Evolutionary conservation across 1,139 yeast genomes (phyloP), one percentile per base, ranked within the genome.

Genomic region (Yamadazyma songkhlaensis): DNA sequence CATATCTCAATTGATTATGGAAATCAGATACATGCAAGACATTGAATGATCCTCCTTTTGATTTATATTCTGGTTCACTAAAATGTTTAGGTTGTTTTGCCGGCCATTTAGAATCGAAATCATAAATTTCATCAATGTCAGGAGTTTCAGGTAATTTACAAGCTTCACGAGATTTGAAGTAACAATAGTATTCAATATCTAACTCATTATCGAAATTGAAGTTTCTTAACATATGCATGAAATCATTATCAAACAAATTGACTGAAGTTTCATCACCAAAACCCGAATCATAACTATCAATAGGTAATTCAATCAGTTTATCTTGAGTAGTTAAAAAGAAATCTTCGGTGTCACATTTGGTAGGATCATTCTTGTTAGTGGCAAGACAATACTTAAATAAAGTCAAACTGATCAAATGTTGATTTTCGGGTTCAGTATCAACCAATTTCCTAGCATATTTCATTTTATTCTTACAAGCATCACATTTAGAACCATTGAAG

Each of bases 21-120:
- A 81, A 75, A 51, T 82, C 89, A 23, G 80, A 72, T 21, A 81
- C 50, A 49, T 82, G 89, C 42, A 81, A 61, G n/a, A 80, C 87
- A 43, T 79, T 77, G 57, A 81, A 77, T 7, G 44, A 43, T 15
- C 54, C 60, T 31, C 47, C 46, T 32, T 49, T 40, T n/a, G 48
- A 45, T 11, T 26, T 23, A 15, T 13, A 11, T 8, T 23, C 17
- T 6, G 70, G 70, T 37, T 59, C 57, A 11, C 26, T 29, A 17
- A 45, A 42, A 31, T 59, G 54, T 26, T 54, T 29, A 2, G 50
- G 45, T 32, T 57, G 50, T 46, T 64, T 64, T n/a, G 40, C 47
- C 3, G 70, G 68, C 62, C 64, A 62, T 55, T 59, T 55, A 3
- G 51, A 45, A 29, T 50, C 54, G 34, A 64, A 42, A 33, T 55